Evolutionary conservation across 768 basidiomycete genomes (phyloP).

Genomic region (Suillus luteus): DNA sequence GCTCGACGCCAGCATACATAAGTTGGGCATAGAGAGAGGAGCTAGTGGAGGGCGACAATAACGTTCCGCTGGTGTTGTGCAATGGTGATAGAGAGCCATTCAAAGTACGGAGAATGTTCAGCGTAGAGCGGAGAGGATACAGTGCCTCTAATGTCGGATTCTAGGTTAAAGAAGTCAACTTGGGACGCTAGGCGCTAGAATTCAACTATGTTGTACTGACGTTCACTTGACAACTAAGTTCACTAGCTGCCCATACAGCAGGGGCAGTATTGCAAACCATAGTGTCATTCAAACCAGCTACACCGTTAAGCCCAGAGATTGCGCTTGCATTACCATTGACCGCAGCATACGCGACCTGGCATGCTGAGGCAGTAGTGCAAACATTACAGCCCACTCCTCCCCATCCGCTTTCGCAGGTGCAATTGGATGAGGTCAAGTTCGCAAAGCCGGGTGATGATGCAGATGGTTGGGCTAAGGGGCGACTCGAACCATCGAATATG

Average conservation of each 20-base stretch:
- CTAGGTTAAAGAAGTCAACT: slow-evolving; percentile 37
- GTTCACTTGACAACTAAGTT: slow-evolving; percentile 83
- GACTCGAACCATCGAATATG: slow-evolving; percentile 69
- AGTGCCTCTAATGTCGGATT: slow-evolving; percentile 82
- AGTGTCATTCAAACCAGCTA: slow-evolving; percentile 54
- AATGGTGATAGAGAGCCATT: slow-evolving; percentile 70
- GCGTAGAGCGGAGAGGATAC: slow-evolving; percentile 67
- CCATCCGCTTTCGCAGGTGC: slow-evolving; percentile 77
- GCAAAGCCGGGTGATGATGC: slow-evolving; percentile 45
- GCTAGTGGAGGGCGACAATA: slow-evolving; percentile 50
- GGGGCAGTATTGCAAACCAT: slow-evolving; percentile 73
- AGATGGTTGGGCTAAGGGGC: slow-evolving; percentile 48
- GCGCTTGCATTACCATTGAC: slow-evolving; percentile 38
- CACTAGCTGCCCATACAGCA: slow-evolving; percentile 73
- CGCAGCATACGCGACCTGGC: slow-evolving; percentile 61
- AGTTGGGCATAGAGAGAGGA: slow-evolving; percentile 67
- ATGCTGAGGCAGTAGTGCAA: slow-evolving; percentile 66
- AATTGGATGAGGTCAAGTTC: slow-evolving; percentile 68
- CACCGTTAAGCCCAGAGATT: slow-evolving; percentile 29
- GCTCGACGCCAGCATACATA: slow-evolving; percentile 80
- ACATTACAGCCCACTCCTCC: slow-evolving; percentile 79
- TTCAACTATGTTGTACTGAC: slow-evolving; percentile 48
- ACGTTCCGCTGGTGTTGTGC: slow-evolving; percentile 29
- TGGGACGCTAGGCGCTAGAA: not conserved
- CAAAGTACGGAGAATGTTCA: slow-evolving; percentile 80